These are phyloP conservation scores for Vigna radiata DNA, from an alignment of 306 rosid genomes.

Conservation along the genomic window DNA sequence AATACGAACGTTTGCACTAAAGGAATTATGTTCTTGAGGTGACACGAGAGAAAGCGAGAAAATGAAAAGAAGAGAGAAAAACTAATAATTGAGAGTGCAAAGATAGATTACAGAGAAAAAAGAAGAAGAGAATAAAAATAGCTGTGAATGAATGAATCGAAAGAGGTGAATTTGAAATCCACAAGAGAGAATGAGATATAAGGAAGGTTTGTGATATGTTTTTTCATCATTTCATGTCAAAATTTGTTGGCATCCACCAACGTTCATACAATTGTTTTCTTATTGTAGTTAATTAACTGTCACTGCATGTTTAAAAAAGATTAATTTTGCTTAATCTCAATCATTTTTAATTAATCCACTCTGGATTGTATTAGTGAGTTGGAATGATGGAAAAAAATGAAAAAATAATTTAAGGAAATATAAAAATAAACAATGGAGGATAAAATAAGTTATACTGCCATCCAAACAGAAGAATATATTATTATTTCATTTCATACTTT, in stretches of 20 bases:
- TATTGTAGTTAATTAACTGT: not conserved
- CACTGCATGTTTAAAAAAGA: not conserved
- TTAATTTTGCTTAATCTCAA: not conserved
- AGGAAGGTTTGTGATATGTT: conserved; percentile 5
- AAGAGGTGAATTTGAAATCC: conserved; percentile 32
- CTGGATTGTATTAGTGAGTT: not conserved
- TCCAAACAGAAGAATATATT: not conserved
- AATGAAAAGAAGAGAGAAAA: not conserved
- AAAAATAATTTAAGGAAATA: no score
- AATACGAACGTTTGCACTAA: not conserved
- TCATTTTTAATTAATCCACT: not conserved
- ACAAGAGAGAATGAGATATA: conserved; percentile 16
- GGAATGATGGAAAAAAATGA: no score
- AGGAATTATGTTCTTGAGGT: not conserved
- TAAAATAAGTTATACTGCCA: not conserved
- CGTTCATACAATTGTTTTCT: not conserved
- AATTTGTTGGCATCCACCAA: conserved; percentile 21
- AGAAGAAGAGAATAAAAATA: conserved; percentile 16
- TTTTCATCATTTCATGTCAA: conserved; percentile 1
- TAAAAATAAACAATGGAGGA: no score
- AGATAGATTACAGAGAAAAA: conserved; percentile 7
- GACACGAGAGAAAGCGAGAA: conserved; percentile 5
- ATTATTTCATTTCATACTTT: not conserved
- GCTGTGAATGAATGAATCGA: conserved; percentile 38
- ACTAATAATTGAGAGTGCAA: not conserved